Evolutionary conservation across 179 eudicot species (phyloP).

Genomic region (Drosera spatulata): DNA sequence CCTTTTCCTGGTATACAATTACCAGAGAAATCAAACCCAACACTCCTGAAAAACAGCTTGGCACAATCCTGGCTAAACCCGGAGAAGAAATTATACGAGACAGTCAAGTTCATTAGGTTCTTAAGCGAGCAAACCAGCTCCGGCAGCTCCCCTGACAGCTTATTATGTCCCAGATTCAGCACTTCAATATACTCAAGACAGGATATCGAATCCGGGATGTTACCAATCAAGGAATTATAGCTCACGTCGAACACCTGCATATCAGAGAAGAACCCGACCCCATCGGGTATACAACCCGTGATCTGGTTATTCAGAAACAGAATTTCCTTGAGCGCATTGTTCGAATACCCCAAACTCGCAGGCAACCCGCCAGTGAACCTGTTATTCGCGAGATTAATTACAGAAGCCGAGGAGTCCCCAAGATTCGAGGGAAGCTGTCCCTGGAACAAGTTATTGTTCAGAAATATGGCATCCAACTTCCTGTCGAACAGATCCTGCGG

Average conservation of each 20-base stretch:
- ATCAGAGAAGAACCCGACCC: slow-evolving; percentile 62
- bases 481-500: slow-evolving; percentile 54
- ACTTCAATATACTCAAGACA: slow-evolving; percentile 65
- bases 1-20: slow-evolving; percentile 69
- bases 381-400: slow-evolving; percentile 73
- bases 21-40: slow-evolving; percentile 55
- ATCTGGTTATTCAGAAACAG: slow-evolving; percentile 62
- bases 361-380: slow-evolving; percentile 51
- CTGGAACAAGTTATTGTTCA: slow-evolving; percentile 57
- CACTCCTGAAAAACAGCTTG: slow-evolving; percentile 28
- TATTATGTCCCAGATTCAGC: slow-evolving; percentile 58
- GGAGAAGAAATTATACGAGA: slow-evolving; percentile 69
- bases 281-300: slow-evolving; percentile 78
- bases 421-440: slow-evolving; percentile 61
- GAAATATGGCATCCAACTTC: slow-evolving; percentile 62
- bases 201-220: slow-evolving; percentile 68
- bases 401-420: slow-evolving; percentile 83
- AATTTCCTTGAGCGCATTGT: slow-evolving; percentile 55
- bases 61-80: slow-evolving; percentile 60
- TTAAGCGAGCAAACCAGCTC: slow-evolving; percentile 60
- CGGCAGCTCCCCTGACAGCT: slow-evolving; percentile 61
- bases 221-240: slow-evolving; percentile 68
- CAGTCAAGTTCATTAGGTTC: slow-evolving; percentile 49
- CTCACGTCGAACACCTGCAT: slow-evolving; percentile 74
- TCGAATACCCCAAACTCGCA: slow-evolving; percentile 51